Evolutionary conservation across 23 red algal species (phyloP).

Genomic region (Gracilaria gracilis): DNA sequence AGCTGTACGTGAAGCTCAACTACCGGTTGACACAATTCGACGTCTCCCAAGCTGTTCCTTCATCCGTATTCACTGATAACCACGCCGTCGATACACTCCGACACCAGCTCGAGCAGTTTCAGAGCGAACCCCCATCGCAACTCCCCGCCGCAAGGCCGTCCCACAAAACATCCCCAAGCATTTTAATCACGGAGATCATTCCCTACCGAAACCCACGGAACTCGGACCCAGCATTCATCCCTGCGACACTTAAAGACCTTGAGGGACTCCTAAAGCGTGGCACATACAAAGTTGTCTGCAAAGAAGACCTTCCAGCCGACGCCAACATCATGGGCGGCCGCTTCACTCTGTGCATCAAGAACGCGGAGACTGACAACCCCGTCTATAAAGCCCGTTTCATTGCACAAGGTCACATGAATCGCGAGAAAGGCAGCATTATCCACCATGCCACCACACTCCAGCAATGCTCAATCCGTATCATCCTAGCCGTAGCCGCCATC

Average conservation of each 20-base stretch:
- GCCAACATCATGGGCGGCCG: constrained; percentile 52
- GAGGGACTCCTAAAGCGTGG: constrained; percentile 9
- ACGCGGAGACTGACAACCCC: not conserved
- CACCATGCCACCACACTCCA: constrained; percentile 34
- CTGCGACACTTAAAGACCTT: constrained; percentile 29
- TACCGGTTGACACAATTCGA: constrained; percentile 19
- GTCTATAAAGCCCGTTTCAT: constrained; percentile 52
- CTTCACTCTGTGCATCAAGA: constrained; percentile 49
- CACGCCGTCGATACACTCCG: not conserved
- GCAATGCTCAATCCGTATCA: constrained; percentile 14
- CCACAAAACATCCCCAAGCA: no score
- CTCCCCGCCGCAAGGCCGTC: not conserved
- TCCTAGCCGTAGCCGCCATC: constrained; percentile 44
- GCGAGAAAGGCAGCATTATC: constrained; percentile 24
- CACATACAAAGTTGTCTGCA: constrained; percentile 25
- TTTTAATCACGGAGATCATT: constrained; percentile 26
- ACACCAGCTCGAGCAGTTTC: constrained; percentile 1
- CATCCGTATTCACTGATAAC: constrained; percentile 29
- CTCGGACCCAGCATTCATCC: not conserved
- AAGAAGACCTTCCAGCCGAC: constrained; percentile 18
- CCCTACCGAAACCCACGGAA: not conserved
- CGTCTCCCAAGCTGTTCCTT: constrained; percentile 15
- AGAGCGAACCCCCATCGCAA: not conserved
- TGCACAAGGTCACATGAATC: constrained; percentile 26
- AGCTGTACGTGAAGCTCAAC: constrained; percentile 24